Evolutionary conservation across 495 filamentous ascomycete genomes (phyloP).

Genomic region (Trypethelium eluteriae): DNA sequence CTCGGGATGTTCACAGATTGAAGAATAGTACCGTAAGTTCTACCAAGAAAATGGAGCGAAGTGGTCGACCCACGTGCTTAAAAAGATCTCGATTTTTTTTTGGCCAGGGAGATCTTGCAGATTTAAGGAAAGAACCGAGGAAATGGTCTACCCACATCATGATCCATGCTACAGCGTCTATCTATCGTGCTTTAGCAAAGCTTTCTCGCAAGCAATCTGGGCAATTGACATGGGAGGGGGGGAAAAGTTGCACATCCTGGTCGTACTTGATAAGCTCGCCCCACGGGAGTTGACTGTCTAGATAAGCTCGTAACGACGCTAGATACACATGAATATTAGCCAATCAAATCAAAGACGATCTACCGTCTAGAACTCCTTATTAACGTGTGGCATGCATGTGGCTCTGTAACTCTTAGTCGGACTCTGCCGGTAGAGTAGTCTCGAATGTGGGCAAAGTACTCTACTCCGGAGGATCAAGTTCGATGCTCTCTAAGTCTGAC

Average conservation of each 20-base stretch:
- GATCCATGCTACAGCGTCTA: background rate
- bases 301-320: background rate
- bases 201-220: background rate
- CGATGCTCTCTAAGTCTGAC: too few relatives aligned
- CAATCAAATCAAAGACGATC: background rate
- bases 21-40: background rate
- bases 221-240: background rate
- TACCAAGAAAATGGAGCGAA: background rate
- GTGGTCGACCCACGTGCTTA: background rate
- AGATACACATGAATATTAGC: constrained; percentile 1
- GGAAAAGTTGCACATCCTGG: background rate
- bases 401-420: background rate
- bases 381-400: background rate
- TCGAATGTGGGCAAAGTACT: too few relatives aligned
- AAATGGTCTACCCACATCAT: background rate
- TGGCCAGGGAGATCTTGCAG: background rate
- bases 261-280: constrained; percentile 6
- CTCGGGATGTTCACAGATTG: background rate
- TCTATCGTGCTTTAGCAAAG: background rate
- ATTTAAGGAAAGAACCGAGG: background rate
- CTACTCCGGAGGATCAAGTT: too few relatives aligned
- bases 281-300: background rate
- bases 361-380: background rate
- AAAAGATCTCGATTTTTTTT: too few relatives aligned
- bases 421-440: background rate